These are phyloP conservation scores for Rubroshorea leprosula DNA, from an alignment of 345 rosid genomes.

Conservation along the genomic window DNA sequence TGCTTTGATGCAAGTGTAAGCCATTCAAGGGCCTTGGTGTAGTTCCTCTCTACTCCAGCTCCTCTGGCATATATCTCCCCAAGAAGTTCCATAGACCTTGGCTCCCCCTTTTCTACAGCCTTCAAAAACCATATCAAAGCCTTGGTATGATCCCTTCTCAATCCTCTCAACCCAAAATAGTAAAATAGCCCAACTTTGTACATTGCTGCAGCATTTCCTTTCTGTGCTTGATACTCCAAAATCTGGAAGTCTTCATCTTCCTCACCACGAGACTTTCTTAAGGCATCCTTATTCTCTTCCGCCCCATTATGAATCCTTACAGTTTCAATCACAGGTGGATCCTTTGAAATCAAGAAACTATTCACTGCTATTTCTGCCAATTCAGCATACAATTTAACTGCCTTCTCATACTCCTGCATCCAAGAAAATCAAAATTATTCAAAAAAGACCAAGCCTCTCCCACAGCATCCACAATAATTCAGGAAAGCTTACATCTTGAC, in stretches of 20 bases:
- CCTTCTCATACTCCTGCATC: slow-evolving; percentile 78
- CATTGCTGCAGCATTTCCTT: slow-evolving; percentile 89
- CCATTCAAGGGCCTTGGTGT: slow-evolving; percentile 92
- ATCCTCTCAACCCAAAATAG: slow-evolving; percentile 93
- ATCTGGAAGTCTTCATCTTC: slow-evolving; percentile 98
- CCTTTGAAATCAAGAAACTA: slow-evolving; percentile 86
- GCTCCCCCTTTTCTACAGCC: slow-evolving; percentile 91
- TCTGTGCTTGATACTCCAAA: slow-evolving; percentile 92
- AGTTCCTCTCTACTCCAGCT: slow-evolving; percentile 96
- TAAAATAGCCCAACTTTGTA: slow-evolving; percentile 83
- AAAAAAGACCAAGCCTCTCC: background rate
- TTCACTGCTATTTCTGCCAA: slow-evolving; percentile 89
- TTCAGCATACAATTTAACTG: slow-evolving; percentile 76
- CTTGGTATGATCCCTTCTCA: slow-evolving; percentile 81
- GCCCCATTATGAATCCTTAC: slow-evolving; percentile 88
- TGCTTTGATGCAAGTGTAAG: slow-evolving; percentile 77
- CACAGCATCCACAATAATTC: background rate
- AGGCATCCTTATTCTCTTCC: slow-evolving; percentile 90
- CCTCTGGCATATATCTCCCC: slow-evolving; percentile 99
- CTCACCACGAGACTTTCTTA: slow-evolving; percentile 91
- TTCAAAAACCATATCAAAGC: slow-evolving; percentile 84
- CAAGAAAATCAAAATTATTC: slow-evolving; percentile 1
- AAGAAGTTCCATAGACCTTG: slow-evolving; percentile 90
- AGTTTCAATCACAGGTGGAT: slow-evolving; percentile 82
- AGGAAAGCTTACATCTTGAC: slow-evolving; percentile 69